Conservation (phyloP, 2,329 filamentous ascomycete species). For the Clonostachys chloroleuca region DNA sequence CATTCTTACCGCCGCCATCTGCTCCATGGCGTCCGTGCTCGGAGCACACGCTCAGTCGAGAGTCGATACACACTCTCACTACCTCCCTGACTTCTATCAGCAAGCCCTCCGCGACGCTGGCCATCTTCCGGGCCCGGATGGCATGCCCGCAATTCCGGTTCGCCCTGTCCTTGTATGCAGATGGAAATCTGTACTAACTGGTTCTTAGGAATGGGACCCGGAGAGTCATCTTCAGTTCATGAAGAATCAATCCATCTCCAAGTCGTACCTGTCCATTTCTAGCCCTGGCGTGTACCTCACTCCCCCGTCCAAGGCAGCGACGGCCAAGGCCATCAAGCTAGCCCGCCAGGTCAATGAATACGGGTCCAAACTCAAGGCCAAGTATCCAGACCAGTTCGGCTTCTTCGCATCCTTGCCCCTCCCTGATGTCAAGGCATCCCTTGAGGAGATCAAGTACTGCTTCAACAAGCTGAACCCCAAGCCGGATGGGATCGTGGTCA, state of each 20-base stretch:
- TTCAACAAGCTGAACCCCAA: constrained; percentile 26
- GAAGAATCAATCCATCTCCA: constrained; percentile 9
- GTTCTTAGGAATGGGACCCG: constrained; percentile 5
- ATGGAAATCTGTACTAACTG: background rate
- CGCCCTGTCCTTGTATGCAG: background rate
- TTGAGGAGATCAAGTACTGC: constrained; percentile 40
- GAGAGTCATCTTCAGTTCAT: constrained; percentile 12
- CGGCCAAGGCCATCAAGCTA: constrained; percentile 7
- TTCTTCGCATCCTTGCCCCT: constrained; percentile 50
- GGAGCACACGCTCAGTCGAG: constrained; percentile 2
- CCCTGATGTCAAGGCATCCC: constrained; percentile 37
- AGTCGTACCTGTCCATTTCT: constrained; percentile 12
- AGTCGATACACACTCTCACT: constrained; percentile 15
- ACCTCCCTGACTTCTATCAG: constrained; percentile 13
- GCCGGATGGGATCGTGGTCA: constrained; percentile 44
- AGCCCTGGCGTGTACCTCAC: constrained; percentile 11
- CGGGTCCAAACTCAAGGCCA: constrained; percentile 8
- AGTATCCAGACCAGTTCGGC: constrained; percentile 23
- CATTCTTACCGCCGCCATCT: too few species aligned
- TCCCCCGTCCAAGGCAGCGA: constrained; percentile 10
- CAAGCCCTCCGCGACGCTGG: constrained; percentile 11
- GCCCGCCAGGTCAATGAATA: constrained; percentile 12
- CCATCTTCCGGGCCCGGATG: constrained; percentile 13
- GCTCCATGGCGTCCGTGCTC: too few species aligned
- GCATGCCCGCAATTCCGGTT: constrained; percentile 15